Percentiles rank a stretch among this genome's conserved stretches.
These are phyloP conservation scores for Stenocarpella maydis DNA, from an alignment of 2,329 filamentous ascomycete species.

Conservation along the genomic window DNA sequence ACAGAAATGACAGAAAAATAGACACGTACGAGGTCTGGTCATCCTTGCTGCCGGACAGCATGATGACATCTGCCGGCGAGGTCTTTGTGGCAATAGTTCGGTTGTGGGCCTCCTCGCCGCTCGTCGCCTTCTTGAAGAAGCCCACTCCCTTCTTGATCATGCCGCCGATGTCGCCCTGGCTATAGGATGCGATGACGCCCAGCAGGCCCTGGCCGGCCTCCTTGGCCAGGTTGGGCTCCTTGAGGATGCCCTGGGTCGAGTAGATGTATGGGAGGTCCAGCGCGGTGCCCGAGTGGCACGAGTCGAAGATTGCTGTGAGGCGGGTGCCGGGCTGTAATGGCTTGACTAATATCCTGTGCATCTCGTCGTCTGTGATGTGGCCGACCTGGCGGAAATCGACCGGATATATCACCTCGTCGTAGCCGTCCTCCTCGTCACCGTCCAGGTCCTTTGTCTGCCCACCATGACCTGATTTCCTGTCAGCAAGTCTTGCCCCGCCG, in stretches of 20 bases:
- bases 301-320: conserved; percentile 70
- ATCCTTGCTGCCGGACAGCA: conserved; percentile 98
- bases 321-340: conserved; percentile 65
- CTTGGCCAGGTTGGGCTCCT: conserved; percentile 73
- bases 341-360: conserved; percentile 76
- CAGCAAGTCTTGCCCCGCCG: not conserved
- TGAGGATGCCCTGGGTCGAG: conserved; percentile 73
- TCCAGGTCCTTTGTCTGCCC: conserved; percentile 83
- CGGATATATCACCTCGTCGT: conserved; percentile 85
- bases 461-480: conserved; percentile 67
- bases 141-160: conserved; percentile 83
- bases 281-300: conserved; percentile 72
- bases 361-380: conserved; percentile 84
- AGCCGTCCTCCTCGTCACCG: conserved; percentile 82
- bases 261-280: conserved; percentile 74
- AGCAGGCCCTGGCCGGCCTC: conserved; percentile 72
- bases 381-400: conserved; percentile 82
- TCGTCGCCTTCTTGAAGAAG: conserved; percentile 88
- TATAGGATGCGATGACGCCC: conserved; percentile 65
- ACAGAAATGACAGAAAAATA: conserved; percentile 43
- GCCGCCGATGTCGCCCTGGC: conserved; percentile 78
- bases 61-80: conserved; percentile 92
- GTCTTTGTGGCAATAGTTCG: conserved; percentile 88
- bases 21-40: conserved; percentile 86
- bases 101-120: conserved; percentile 82